A percentile compares a stretch with the other conserved stretches of the same genome.
These are phyloP conservation scores for Cladosporium colombiae DNA, from an alignment of 2,329 filamentous ascomycete species.

Conservation along the genomic window DNA sequence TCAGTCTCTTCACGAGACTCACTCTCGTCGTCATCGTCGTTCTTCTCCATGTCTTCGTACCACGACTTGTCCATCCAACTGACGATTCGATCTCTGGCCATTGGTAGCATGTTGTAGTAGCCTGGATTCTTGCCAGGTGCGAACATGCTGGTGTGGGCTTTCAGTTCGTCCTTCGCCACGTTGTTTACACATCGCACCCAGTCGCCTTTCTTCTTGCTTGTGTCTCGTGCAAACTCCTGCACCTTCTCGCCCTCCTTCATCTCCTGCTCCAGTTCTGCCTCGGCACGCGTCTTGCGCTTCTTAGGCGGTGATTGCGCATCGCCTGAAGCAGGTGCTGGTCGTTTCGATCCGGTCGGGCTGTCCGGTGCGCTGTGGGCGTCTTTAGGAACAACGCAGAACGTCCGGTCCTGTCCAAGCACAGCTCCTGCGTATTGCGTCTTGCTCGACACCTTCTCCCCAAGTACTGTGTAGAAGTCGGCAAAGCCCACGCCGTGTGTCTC, in stretches of 20 bases:
- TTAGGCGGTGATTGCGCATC: constrained; percentile 24
- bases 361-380: constrained; percentile 41
- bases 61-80: constrained; percentile 54
- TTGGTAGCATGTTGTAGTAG: constrained; percentile 66
- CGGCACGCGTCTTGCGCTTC: constrained; percentile 27
- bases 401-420: constrained; percentile 71
- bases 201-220: constrained; percentile 43
- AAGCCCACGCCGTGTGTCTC: constrained; percentile 71
- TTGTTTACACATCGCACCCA: constrained; percentile 80
- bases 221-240: constrained; percentile 36
- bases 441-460: constrained; percentile 63
- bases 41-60: constrained; percentile 31
- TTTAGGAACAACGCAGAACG: constrained; percentile 82
- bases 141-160: constrained; percentile 82
- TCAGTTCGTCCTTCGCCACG: constrained; percentile 73
- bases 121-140: constrained; percentile 70
- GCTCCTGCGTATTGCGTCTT: constrained; percentile 55
- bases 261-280: constrained; percentile 33
- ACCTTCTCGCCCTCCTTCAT: constrained; percentile 37
- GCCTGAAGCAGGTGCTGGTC: constrained; percentile 22
- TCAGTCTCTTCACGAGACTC: neutral
- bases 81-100: constrained; percentile 65
- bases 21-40: constrained; percentile 18
- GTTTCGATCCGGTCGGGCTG: constrained; percentile 31
- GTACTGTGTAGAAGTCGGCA: constrained; percentile 81